A percentile compares a stretch with the other conserved stretches of the same genome.
phyloP scores from a whole-genome alignment of 2,329 filamentous ascomycete genomes.

The Atkinsonella hypoxylon region DNA sequence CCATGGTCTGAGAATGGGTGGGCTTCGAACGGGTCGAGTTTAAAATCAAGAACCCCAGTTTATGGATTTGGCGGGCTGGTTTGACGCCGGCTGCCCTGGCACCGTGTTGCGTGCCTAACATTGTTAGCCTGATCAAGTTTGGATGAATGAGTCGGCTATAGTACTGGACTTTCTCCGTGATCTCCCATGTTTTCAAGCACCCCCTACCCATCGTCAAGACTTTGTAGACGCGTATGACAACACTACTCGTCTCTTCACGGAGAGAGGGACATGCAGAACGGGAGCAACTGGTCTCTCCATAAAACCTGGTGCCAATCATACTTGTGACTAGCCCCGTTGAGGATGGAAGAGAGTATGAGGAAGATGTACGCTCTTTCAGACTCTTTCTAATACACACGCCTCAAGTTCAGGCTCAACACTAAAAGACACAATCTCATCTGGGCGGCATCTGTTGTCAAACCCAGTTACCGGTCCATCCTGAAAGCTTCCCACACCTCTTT shows the following conservation, averaged over 20 bases:
- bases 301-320: conserved; percentile 1
- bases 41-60: conserved; percentile 2
- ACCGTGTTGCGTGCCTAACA: conserved; percentile 7
- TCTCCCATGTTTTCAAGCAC: neutral
- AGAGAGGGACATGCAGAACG: neutral
- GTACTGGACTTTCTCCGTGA: conserved; percentile 1
- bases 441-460: conserved; percentile 2
- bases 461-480: conserved; percentile 6
- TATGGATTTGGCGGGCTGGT: conserved; percentile 2
- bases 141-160: conserved; percentile 3
- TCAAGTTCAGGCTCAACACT: conserved; percentile 1
- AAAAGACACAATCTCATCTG: conserved; percentile 1
- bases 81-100: conserved; percentile 6
- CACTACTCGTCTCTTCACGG: neutral
- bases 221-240: neutral
- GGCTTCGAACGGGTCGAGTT: conserved; percentile 1
- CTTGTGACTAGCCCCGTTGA: neutral
- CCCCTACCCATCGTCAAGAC: conserved; percentile 1
- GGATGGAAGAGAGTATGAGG: neutral
- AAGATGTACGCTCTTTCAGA: neutral
- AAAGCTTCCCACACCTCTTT: conserved; percentile 6
- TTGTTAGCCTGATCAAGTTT: conserved; percentile 3
- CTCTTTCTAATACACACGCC: neutral
- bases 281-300: neutral
- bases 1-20: conserved; percentile 1